These are phyloP conservation scores for Begonia fuchsioides DNA, from an alignment of 306 rosid species.

Conservation along the genomic window DNA sequence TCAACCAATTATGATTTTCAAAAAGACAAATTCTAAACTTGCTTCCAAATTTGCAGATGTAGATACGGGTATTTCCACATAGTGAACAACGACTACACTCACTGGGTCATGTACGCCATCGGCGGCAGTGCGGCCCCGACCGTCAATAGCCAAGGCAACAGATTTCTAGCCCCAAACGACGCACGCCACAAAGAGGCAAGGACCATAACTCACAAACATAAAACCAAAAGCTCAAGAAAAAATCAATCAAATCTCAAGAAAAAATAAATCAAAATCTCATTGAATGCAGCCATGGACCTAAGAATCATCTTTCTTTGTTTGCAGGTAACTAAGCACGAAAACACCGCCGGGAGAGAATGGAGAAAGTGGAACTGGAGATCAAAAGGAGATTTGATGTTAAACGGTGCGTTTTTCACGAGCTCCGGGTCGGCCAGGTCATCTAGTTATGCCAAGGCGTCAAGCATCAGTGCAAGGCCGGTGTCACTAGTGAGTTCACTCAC, in stretches of 20 bases:
- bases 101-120: conserved; percentile 83
- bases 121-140: conserved; percentile 93
- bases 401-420: conserved; percentile 65
- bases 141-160: conserved; percentile 84
- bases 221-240: no score
- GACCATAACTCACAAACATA: no score
- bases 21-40: not conserved
- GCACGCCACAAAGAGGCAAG: conserved; percentile 49
- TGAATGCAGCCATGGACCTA: no score
- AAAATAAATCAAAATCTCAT: no score
- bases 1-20: not conserved
- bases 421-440: conserved; percentile 71
- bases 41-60: conserved; percentile 37
- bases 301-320: no score
- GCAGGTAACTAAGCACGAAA: conserved; percentile 37
- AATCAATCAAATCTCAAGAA: no score
- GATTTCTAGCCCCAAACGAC: conserved; percentile 66
- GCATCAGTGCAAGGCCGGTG: conserved; percentile 68
- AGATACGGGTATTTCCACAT: conserved; percentile 91
- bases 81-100: conserved; percentile 88
- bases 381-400: conserved; percentile 54
- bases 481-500: conserved; percentile 48
- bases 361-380: conserved; percentile 94
- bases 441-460: conserved; percentile 70
- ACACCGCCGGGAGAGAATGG: conserved; percentile 40